A percentile compares a stretch with the other conserved stretches of the same genome.
Evolutionary conservation across 306 rosid genomes (phyloP).

Genomic region (Ormosia emarginata): DNA sequence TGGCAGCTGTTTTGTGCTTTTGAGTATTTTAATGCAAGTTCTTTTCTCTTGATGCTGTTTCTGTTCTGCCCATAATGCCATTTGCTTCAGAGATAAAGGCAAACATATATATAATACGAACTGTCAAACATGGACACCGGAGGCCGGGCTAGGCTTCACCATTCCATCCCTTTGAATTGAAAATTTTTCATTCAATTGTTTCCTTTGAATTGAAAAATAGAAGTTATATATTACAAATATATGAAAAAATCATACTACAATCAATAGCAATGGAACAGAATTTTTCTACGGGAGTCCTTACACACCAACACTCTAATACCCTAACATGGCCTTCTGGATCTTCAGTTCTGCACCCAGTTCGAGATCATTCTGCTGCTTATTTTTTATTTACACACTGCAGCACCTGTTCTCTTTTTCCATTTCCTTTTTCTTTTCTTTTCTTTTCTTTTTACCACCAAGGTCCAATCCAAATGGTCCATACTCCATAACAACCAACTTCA

Average conservation of each 20-base stretch:
- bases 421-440: background rate
- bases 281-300: constrained; percentile 11
- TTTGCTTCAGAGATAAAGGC: background rate
- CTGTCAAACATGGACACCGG: constrained; percentile 9
- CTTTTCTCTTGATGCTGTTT: background rate
- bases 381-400: constrained; percentile 8
- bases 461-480: constrained; percentile 13
- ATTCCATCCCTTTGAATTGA: constrained; percentile 21
- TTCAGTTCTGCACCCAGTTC: background rate
- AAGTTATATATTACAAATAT: constrained; percentile 28
- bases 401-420: background rate
- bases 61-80: background rate
- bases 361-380: constrained; percentile 7
- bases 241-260: constrained; percentile 30
- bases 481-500: constrained; percentile 11
- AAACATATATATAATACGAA: background rate
- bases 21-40: background rate
- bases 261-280: constrained; percentile 23
- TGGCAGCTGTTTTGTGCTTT: background rate
- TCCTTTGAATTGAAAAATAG: constrained; percentile 10
- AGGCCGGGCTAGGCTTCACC: background rate
- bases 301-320: constrained; percentile 12
- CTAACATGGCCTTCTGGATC: constrained; percentile 6
- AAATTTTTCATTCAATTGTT: background rate
- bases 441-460: background rate